Evolutionary conservation across 495 filamentous ascomycete species (phyloP).

Genomic region (Aspergillus biplanus): DNA sequence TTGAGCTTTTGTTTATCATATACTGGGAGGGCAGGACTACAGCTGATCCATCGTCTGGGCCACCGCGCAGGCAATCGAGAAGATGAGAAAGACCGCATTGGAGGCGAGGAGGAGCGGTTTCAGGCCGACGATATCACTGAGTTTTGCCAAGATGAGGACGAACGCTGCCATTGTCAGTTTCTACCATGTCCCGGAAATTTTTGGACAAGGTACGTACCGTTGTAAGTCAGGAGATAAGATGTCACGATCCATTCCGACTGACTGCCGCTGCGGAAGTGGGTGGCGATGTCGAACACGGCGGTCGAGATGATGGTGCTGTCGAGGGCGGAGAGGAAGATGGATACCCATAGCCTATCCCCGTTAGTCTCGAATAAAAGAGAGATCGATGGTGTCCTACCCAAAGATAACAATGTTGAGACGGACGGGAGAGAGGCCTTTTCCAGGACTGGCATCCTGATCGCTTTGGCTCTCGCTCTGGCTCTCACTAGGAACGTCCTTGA

Average conservation of each 20-base stretch:
- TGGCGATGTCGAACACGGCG: slow-evolving; percentile 1
- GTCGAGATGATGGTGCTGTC: slow-evolving; percentile 18
- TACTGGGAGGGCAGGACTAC: too few species aligned
- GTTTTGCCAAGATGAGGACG: slow-evolving; percentile 4
- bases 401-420: too few species aligned
- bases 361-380: too few species aligned
- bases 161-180: slow-evolving; percentile 3
- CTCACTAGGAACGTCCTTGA: too few species aligned
- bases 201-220: too few species aligned
- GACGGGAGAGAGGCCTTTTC: too few species aligned
- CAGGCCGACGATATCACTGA: slow-evolving; percentile 12
- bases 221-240: slow-evolving; percentile 13
- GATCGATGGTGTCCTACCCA: too few species aligned
- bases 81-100: slow-evolving; percentile 7
- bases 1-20: too few species aligned
- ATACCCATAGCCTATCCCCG: too few species aligned
- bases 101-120: not conserved
- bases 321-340: slow-evolving; percentile 13
- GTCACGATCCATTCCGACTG: slow-evolving; percentile 12
- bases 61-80: slow-evolving; percentile 9
- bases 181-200: not conserved
- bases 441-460: too few species aligned
- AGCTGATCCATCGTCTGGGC: slow-evolving; percentile 9
- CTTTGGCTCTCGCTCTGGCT: too few species aligned
- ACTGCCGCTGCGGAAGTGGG: not conserved